Evolutionary conservation across 2,329 filamentous ascomycete species (phyloP).

Genomic region (Exophiala phaeomuriformis): DNA sequence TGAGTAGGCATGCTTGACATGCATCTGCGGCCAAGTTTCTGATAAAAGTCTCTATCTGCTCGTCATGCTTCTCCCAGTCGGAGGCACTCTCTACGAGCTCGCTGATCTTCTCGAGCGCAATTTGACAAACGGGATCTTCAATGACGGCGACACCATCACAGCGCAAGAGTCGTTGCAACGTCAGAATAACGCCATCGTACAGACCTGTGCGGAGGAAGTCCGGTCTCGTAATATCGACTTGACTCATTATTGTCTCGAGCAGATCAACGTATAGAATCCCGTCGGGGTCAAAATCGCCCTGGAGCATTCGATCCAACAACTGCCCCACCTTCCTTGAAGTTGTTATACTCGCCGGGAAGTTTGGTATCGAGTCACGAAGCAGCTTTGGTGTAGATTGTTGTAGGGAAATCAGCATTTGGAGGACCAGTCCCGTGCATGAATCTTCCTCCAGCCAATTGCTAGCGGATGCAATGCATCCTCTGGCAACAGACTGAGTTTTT

Average conservation of each 20-base stretch:
- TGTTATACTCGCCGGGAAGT: slow-evolving; percentile 13
- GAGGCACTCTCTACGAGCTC: slow-evolving; percentile 38
- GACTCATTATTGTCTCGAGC: slow-evolving; percentile 21
- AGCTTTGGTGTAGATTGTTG: slow-evolving; percentile 17
- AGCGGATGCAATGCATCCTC: slow-evolving; percentile 6
- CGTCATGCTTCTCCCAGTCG: slow-evolving; percentile 35
- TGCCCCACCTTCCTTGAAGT: slow-evolving; percentile 8
- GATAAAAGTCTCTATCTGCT: slow-evolving; percentile 17
- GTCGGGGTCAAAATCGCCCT: slow-evolving; percentile 19
- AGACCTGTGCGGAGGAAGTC: slow-evolving; percentile 16
- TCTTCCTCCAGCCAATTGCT: slow-evolving; percentile 6
- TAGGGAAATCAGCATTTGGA: slow-evolving; percentile 18
- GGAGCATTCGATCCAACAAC: slow-evolving; percentile 13
- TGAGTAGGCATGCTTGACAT: slow-evolving; percentile 22
- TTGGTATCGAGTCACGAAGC: slow-evolving; percentile 12
- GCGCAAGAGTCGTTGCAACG: slow-evolving; percentile 15
- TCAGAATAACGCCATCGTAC: slow-evolving; percentile 32
- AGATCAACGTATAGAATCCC: slow-evolving; percentile 23
- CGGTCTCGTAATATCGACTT: slow-evolving; percentile 19
- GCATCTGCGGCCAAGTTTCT: slow-evolving; percentile 13
- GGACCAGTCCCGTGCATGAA: slow-evolving; percentile 4
- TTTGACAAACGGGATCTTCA: slow-evolving; percentile 31
- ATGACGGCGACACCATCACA: slow-evolving; percentile 22
- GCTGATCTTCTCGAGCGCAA: slow-evolving; percentile 33
- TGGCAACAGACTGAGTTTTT: background rate